Conservation (phyloP, 2,329 filamentous ascomycete species). For the Colletotrichum spaethianum region DNA sequence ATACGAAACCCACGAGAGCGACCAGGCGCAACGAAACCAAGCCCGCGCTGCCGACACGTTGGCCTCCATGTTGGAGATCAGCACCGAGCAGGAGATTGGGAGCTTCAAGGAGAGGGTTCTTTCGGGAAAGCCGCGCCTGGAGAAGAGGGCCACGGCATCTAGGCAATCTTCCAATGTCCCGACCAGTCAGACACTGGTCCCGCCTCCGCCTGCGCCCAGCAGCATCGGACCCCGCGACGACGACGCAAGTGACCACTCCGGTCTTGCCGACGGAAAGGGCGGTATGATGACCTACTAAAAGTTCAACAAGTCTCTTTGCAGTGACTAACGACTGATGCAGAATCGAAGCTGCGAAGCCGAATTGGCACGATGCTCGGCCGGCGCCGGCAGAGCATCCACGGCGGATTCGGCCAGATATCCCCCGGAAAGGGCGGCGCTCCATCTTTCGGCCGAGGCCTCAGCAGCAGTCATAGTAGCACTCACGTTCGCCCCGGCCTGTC, state of each 20-base stretch:
- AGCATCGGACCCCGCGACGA: conserved; percentile 51
- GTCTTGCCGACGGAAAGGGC: conserved; percentile 45
- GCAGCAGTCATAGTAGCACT: conserved; percentile 72
- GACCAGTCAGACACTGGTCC: conserved; percentile 45
- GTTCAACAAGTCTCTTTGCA: too few species aligned
- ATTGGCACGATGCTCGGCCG: conserved; percentile 80
- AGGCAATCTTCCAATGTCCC: conserved; percentile 58
- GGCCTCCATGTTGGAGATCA: conserved; percentile 86
- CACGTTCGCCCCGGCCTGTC: conserved; percentile 61
- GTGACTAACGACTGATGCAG: conserved; percentile 52
- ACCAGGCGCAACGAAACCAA: conserved; percentile 84
- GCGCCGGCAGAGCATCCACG: conserved; percentile 76
- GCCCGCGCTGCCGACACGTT: conserved; percentile 84
- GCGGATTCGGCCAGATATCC: conserved; percentile 71
- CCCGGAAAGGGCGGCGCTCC: conserved; percentile 61
- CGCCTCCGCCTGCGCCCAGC: conserved; percentile 43
- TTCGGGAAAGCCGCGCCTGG: conserved; percentile 48
- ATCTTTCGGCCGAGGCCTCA: conserved; percentile 73
- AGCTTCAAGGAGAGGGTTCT: conserved; percentile 42
- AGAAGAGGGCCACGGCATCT: conserved; percentile 57
- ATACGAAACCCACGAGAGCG: conserved; percentile 91
- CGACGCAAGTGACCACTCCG: conserved; percentile 64
- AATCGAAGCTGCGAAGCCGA: conserved; percentile 72
- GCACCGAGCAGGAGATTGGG: conserved; percentile 85
- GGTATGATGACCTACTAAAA: conserved; percentile 10